Conservation (phyloP, 2,329 filamentous ascomycete species). For the Epichloe festucae region DNA sequence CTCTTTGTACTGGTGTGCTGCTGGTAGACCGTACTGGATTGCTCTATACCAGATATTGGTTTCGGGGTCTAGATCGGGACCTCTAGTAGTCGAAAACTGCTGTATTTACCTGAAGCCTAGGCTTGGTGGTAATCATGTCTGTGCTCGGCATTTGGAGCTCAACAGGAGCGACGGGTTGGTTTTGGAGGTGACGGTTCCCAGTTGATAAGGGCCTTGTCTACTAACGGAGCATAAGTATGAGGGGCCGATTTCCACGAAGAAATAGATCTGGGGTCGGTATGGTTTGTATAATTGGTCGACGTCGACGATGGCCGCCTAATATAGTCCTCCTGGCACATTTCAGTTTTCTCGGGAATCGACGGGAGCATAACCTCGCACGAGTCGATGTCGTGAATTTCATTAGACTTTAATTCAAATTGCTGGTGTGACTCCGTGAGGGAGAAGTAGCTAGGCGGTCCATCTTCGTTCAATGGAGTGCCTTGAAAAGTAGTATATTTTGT, state of each 20-base stretch:
- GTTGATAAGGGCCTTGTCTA: conserved; percentile 14
- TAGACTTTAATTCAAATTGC: conserved; percentile 33
- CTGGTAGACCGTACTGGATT: conserved; percentile 34
- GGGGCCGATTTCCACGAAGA: too few relatives aligned
- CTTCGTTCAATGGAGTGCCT: conserved; percentile 17
- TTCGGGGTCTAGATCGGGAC: conserved; percentile 19
- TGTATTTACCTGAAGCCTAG: conserved; percentile 27
- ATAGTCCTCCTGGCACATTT: conserved; percentile 1
- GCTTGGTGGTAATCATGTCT: conserved; percentile 14
- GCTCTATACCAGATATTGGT: conserved; percentile 32
- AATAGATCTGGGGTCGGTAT: neutral
- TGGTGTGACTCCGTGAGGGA: conserved; percentile 16
- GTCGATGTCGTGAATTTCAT: conserved; percentile 40
- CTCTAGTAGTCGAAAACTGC: conserved; percentile 19
- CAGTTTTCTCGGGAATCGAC: conserved; percentile 16
- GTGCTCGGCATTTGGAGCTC: conserved; percentile 12
- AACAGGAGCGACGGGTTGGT: conserved; percentile 13
- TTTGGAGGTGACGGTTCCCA: conserved; percentile 14
- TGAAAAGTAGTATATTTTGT: conserved; percentile 22
- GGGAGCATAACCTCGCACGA: conserved; percentile 29
- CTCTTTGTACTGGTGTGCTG: conserved; percentile 26
- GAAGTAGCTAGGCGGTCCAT: conserved; percentile 29
- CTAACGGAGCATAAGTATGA: neutral
- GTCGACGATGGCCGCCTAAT: neutral
- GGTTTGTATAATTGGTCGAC: neutral